A percentile compares a stretch with the other conserved stretches of the same genome.
phyloP scores from a whole-genome alignment of 805 yeast genomes.

The Wickerhamomyces xylosicus region DNA sequence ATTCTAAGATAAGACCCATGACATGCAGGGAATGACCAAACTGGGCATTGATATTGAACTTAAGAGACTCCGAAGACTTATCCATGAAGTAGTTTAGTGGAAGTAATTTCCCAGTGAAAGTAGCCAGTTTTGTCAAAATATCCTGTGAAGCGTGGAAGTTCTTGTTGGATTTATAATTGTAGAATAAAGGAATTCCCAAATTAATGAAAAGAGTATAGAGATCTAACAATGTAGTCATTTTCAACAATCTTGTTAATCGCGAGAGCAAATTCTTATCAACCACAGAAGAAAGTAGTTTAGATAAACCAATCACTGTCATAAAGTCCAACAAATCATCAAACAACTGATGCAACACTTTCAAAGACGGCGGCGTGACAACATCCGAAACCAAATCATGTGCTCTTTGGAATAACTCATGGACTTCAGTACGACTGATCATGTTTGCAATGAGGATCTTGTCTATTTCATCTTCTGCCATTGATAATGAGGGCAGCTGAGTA shows the following conservation, averaged over 20 bases:
- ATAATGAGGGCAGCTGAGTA: not conserved
- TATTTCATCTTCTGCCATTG: not conserved
- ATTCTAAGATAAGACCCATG: not conserved
- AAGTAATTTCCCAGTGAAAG: not conserved
- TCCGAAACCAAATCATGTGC: not conserved
- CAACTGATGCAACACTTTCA: not conserved
- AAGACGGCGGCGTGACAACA: not conserved
- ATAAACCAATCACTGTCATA: not conserved
- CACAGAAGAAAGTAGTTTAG: not conserved
- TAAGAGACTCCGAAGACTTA: not conserved
- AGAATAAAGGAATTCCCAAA: not conserved
- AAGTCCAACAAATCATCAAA: not conserved
- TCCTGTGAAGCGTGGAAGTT: not conserved
- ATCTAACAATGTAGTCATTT: not conserved
- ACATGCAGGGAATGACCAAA: not conserved
- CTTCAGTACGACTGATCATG: not conserved
- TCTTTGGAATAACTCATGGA: not conserved
- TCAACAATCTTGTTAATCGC: not conserved
- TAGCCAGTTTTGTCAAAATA: not conserved
- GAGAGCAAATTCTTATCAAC: not conserved
- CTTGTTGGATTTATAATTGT: not conserved
- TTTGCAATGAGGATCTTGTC: not conserved
- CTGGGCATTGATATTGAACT: not conserved
- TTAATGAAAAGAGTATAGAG: too few relatives aligned
- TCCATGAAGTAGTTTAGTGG: not conserved